Conservation (phyloP, 1,139 yeast genomes). For the Casaregolazyma lundiana region DNA sequence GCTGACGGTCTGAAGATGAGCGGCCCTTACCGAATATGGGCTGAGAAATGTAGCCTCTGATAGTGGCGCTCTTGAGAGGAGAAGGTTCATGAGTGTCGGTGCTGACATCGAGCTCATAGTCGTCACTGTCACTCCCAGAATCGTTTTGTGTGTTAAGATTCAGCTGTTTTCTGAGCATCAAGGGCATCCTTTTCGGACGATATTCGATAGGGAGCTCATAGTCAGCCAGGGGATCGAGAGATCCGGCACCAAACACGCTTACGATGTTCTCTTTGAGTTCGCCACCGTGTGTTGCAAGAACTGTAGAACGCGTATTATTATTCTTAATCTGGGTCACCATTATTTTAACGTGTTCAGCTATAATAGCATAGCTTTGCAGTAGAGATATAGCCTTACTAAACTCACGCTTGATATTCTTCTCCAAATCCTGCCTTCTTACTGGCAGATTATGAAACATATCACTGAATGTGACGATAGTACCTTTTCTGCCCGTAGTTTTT, state of each 20-base stretch:
- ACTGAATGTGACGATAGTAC: conserved; percentile 49
- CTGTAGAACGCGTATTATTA: conserved; percentile 18
- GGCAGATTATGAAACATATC: conserved; percentile 56
- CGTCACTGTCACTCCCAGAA: conserved; percentile 4
- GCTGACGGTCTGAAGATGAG: conserved; percentile 67
- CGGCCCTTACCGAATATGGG: conserved; percentile 76
- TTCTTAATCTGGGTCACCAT: conserved; percentile 17
- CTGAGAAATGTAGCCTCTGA: conserved; percentile 64
- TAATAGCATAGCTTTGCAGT: conserved; percentile 65
- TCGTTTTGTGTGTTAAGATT: conserved; percentile 8
- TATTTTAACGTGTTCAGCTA: conserved; percentile 33
- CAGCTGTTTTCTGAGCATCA: conserved; percentile 1
- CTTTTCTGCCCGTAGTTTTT: conserved; percentile 38
- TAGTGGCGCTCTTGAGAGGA: conserved; percentile 2
- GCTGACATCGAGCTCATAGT: conserved; percentile 9
- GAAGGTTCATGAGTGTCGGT: not conserved
- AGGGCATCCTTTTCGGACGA: conserved; percentile 6
- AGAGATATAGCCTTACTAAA: conserved; percentile 59
- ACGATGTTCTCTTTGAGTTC: conserved; percentile 52
- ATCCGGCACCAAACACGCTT: conserved; percentile 65
- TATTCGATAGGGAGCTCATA: conserved; percentile 33
- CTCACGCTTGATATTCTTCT: conserved; percentile 64
- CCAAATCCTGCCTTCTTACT: conserved; percentile 65
- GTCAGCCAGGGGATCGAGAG: conserved; percentile 52
- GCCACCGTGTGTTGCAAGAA: conserved; percentile 45